Base-by-base conservation (phyloP, 2,329 filamentous ascomycete genomes). In the Fusarium ramigenum region DNA sequence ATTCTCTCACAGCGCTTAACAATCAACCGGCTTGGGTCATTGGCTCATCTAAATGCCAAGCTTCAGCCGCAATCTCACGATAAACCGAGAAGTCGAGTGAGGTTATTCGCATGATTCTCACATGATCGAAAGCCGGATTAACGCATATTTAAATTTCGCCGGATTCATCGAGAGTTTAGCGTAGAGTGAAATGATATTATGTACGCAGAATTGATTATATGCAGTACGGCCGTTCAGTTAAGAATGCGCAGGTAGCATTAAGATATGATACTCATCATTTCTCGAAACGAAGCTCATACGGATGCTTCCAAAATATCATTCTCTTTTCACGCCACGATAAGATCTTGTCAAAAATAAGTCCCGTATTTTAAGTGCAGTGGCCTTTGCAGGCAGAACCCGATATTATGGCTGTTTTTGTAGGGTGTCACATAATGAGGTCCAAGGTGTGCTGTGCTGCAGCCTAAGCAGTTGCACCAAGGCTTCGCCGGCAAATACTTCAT, bases 361-460 rank as follows among this genome's bases (percentile, higher is more conserved):
- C 5, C 6, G 19, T 9, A 23, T 0, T 18, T 50, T 11, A 5
- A 34, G 3, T 19, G 30, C 21, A n/a, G 3, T 12, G 7, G 6
- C 7, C 10, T n/a, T 49, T n/a, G 9, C 9, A 7, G 12, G 21
- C 12, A n/a, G 40, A 11, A 9, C 15, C n/a, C 14, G 28, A 32
- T 5, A 10, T 11, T n/a, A 12, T 12, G 2, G 15, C 16, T 18
- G 11, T 18, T n/a, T 6, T n/a, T 9, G 21, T 15, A 18, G 10
- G 10, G 4, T 9, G 7, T 9, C 21, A 23, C 15, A 7, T 4
- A 16, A 30, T 30, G 19, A 30, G 19, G 19, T 11, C 25, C 1
- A 4, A 11, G 1, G 18, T 6, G 10, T 19, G 2, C 18, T 0
- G 25, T 7, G 3, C 28, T 15, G 23, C 10, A 5, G 5, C 3